Conservation (phyloP, 139 green algal genomes). For the Coelastrella sp. region DNA sequence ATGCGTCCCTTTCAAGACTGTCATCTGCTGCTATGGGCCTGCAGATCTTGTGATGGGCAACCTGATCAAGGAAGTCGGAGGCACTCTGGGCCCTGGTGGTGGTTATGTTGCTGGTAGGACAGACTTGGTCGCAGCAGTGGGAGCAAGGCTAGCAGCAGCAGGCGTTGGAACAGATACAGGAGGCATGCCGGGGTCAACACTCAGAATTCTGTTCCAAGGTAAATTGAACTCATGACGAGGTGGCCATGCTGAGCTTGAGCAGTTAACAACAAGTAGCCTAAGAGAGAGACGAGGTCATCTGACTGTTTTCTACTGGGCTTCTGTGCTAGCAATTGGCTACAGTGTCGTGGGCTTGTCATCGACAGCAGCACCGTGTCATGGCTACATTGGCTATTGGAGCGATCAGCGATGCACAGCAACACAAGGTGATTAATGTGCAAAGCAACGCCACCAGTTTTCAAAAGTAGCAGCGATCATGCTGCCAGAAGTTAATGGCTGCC, state of each 20-base stretch:
- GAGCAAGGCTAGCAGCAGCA: slow-evolving; percentile 86
- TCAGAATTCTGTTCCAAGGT: slow-evolving; percentile 89
- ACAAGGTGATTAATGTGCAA: no score
- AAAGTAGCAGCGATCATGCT: no score
- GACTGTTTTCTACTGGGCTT: no score
- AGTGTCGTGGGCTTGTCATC: no score
- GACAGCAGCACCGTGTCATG: no score
- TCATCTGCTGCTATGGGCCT: background rate
- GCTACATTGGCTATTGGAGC: no score
- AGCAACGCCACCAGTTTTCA: no score
- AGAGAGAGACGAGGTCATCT: no score
- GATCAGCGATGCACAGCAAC: no score
- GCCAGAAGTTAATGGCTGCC: no score
- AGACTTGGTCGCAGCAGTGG: slow-evolving; percentile 80
- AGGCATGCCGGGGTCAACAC: slow-evolving; percentile 71
- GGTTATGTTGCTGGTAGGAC: slow-evolving; percentile 92
- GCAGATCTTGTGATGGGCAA: slow-evolving; percentile 92
- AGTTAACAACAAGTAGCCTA: background rate
- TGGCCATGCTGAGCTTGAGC: background rate
- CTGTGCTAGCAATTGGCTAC: no score
- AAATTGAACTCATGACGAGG: background rate
- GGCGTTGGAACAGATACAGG: slow-evolving; percentile 91
- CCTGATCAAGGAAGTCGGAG: slow-evolving; percentile 96
- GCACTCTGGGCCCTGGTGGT: slow-evolving; percentile 88
- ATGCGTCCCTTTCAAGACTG: no score